These are phyloP conservation scores for Nakazawaea siamensis DNA, from an alignment of 805 yeast species.

Conservation along the genomic window DNA sequence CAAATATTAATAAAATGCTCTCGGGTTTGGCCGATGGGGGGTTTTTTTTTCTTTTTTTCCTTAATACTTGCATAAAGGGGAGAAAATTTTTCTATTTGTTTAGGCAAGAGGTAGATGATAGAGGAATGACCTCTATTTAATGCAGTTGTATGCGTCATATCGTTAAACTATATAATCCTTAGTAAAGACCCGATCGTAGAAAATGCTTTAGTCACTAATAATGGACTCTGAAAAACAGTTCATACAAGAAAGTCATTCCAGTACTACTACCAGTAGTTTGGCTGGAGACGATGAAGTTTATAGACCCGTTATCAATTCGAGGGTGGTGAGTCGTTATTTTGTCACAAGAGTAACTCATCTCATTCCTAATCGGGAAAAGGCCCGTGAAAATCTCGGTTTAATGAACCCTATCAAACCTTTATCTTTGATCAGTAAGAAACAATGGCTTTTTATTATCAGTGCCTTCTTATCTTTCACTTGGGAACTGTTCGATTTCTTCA, in stretches of 20 bases:
- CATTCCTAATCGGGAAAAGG: slow-evolving; percentile 30
- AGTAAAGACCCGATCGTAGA: too few species aligned
- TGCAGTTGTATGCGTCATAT: too few species aligned
- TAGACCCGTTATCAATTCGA: slow-evolving; percentile 22
- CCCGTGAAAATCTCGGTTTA: neutral
- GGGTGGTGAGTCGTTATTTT: slow-evolving; percentile 27
- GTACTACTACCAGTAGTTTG: neutral
- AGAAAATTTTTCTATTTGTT: too few species aligned
- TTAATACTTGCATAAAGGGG: too few species aligned
- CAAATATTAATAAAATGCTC: too few species aligned
- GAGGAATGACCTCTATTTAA: too few species aligned
- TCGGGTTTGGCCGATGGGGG: too few species aligned
- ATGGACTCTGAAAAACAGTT: slow-evolving; percentile 1
- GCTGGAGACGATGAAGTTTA: neutral
- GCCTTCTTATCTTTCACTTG: slow-evolving; percentile 64
- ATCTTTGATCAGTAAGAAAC: slow-evolving; percentile 24
- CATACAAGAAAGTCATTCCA: neutral
- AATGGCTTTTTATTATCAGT: slow-evolving; percentile 52
- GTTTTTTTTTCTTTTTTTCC: too few species aligned
- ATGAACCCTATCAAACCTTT: slow-evolving; percentile 38
- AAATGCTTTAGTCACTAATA: too few species aligned
- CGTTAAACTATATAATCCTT: too few species aligned
- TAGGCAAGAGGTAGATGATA: too few species aligned
- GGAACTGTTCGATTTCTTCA: slow-evolving; percentile 68
- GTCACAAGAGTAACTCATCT: slow-evolving; percentile 41